phyloP scores from a whole-genome alignment of 257 asterid species.

The Ilex asprella region DNA sequence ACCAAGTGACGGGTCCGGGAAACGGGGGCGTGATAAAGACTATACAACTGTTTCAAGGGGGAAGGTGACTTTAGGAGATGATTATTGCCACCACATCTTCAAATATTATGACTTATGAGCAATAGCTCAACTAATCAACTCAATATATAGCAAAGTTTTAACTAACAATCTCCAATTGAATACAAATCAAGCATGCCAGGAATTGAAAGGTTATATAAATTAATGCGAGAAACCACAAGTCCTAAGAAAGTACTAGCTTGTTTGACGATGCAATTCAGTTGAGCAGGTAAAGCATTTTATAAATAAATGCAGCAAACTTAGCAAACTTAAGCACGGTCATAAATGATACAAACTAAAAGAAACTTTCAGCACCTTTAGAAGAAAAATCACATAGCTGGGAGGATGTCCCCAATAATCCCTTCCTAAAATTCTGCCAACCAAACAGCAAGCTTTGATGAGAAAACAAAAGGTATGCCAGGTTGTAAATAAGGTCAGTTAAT shows the following conservation, averaged over 20 bases:
- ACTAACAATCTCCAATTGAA: background rate
- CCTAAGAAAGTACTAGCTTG: background rate
- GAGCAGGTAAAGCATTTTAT: background rate
- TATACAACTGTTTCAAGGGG: too few species aligned
- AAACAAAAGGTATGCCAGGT: background rate
- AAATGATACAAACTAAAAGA: background rate
- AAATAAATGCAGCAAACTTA: background rate
- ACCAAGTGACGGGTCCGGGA: too few species aligned
- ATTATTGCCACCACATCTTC: too few species aligned
- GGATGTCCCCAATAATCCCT: constrained; percentile 36
- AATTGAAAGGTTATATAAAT: background rate
- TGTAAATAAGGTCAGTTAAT: background rate
- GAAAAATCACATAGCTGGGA: constrained; percentile 43
- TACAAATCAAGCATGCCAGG: background rate
- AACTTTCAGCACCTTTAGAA: constrained; percentile 42
- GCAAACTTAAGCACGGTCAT: background rate
- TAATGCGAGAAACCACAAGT: background rate
- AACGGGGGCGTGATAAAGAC: too few species aligned
- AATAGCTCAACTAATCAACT: too few species aligned
- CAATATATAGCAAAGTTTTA: too few species aligned
- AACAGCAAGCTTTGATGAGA: constrained; percentile 2
- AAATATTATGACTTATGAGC: too few species aligned
- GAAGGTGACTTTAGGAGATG: too few species aligned
- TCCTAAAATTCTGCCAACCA: constrained; percentile 35
- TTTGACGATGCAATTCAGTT: background rate